Evolutionary conservation across 2,329 filamentous ascomycete species (phyloP).

Genomic region (Colletotrichum chrysophilum): DNA sequence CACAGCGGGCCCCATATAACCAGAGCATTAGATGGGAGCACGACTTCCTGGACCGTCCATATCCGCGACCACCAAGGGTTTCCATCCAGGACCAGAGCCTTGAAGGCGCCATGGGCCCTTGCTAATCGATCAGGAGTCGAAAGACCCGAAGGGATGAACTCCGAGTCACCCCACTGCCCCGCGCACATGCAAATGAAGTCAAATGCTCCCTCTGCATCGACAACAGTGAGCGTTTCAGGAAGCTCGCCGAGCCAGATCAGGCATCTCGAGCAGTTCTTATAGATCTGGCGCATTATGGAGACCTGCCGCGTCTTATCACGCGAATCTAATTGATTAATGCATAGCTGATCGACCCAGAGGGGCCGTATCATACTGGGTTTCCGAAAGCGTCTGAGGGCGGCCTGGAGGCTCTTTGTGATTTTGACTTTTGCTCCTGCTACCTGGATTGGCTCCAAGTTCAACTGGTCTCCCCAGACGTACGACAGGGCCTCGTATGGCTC

Average conservation of each 20-base stretch:
- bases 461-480: background rate
- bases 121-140: background rate
- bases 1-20: background rate
- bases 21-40: background rate
- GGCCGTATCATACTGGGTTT: background rate
- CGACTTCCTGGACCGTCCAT: background rate
- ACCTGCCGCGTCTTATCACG: background rate
- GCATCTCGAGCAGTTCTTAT: background rate
- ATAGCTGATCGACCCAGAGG: background rate
- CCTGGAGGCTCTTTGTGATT: background rate
- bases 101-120: background rate
- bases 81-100: background rate
- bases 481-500: background rate
- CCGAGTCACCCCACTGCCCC: background rate
- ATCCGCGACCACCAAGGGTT: background rate
- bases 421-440: background rate
- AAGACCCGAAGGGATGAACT: background rate
- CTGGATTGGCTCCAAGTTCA: background rate
- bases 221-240: background rate
- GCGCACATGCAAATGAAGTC: background rate
- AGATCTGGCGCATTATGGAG: background rate
- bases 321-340: background rate
- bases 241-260: background rate
- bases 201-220: background rate
- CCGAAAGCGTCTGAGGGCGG: background rate